Evolutionary conservation across 2,329 filamentous ascomycete genomes (phyloP).

Genomic region (Pseudovirgaria hyperparasitica): DNA sequence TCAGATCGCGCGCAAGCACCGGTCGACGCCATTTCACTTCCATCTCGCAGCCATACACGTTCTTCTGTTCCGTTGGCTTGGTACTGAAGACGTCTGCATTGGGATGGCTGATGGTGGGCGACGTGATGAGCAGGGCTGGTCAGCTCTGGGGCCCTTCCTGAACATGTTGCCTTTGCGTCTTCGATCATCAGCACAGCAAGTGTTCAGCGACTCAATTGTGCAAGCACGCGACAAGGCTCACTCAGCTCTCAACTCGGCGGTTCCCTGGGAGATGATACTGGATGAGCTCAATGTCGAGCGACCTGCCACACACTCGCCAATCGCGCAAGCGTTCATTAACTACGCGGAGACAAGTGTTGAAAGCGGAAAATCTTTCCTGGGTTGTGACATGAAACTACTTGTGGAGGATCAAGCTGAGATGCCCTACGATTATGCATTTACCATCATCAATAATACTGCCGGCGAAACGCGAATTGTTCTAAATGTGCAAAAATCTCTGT

Average conservation of each 20-base stretch:
- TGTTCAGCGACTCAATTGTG: conserved; percentile 5
- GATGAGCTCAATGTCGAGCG: conserved; percentile 29
- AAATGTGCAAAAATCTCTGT: conserved; percentile 17
- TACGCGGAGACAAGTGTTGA: conserved; percentile 30
- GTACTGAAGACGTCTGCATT: conserved; percentile 30
- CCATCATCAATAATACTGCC: too few relatives aligned
- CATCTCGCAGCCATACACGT: conserved; percentile 30
- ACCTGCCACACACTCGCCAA: conserved; percentile 26
- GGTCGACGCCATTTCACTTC: conserved; percentile 33
- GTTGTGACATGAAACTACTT: conserved; percentile 8
- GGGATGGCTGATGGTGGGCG: conserved; percentile 36
- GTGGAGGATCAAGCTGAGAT: conserved; percentile 2
- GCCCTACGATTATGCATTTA: conserved; percentile 9
- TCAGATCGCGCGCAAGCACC: conserved; percentile 9
- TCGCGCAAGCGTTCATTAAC: conserved; percentile 40
- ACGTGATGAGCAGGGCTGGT: conserved; percentile 14
- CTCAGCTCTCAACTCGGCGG: conserved; percentile 28
- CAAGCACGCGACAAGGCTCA: conserved; percentile 15
- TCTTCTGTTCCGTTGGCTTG: conserved; percentile 9
- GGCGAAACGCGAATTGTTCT: conserved; percentile 2
- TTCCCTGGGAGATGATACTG: conserved; percentile 40
- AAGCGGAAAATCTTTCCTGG: conserved; percentile 12
- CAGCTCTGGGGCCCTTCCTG: conserved; percentile 34
- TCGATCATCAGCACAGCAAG: conserved; percentile 13
- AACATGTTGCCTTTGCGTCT: conserved; percentile 37